Base-by-base conservation (phyloP, 2,329 filamentous ascomycete species). In the Diplodia seriata region DNA sequence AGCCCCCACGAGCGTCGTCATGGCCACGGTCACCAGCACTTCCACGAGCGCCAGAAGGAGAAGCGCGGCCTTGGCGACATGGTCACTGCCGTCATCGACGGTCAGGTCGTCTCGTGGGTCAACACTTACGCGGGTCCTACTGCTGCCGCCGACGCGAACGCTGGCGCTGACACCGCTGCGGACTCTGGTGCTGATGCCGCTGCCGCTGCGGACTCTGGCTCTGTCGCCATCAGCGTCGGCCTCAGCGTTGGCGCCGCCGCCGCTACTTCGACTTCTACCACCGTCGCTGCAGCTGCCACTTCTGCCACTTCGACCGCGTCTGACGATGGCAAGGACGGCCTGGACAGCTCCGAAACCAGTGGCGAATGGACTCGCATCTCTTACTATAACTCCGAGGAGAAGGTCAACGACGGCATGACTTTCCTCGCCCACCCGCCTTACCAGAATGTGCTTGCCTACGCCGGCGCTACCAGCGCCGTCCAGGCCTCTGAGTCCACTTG, bases 31-130 rank as follows among this genome's bases (percentile, higher is more conserved):
- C 85, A 87, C 74, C 79, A 82, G 51, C 84, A 86, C 71, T 76
- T 85, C 43, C 85, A 88, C 76, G 77, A 68, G 18, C 64, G 36
- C 71, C 80, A 79, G 64, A 75, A 75, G 59, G 75, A 84, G 71
- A 85, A 86, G 79, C 84, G 85, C 33, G 81, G 76, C 5, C 73
- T 82, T 15, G 81, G 81, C 26, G 84, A 85, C 66, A 72, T 77
- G 72, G 84, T 90, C 12, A 83, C 80, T 4, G 88, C 86, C 12
- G 86, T 83, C 31, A 89, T 90, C 67, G 74, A 90, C 69, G 88
- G 87, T 68, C 68, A 86, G 56, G 79, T 84, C 4, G 83, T 85
- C 23, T 84, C 85, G 9, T 90, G 87, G 88, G 75, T 79, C 66
- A 90, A 90, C 78, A 78, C 83, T 70, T 89, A 81, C 66, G 79